Evolutionary conservation across 176 grass and related monocot genomes (phyloP).

Genomic region (Calamus simplicifolius): DNA sequence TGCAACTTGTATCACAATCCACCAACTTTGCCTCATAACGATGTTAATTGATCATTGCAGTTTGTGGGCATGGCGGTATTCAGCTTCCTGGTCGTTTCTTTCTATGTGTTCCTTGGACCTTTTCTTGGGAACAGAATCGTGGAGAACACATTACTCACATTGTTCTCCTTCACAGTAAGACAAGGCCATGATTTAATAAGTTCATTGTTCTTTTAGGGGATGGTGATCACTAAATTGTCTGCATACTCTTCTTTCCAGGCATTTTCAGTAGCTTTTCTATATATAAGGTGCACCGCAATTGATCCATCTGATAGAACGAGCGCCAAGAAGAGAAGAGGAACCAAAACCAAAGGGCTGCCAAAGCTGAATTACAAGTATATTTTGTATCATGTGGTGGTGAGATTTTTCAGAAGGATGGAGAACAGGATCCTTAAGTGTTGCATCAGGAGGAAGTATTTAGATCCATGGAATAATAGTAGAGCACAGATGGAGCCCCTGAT

Average conservation of each 20-base stretch:
- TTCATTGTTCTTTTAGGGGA: too few relatives aligned
- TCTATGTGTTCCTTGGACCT: slow-evolving; percentile 75
- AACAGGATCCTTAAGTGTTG: slow-evolving; percentile 44
- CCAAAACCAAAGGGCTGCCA: slow-evolving; percentile 34
- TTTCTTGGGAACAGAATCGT: slow-evolving; percentile 49
- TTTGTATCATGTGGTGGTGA: slow-evolving; percentile 45
- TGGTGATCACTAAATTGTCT: not conserved
- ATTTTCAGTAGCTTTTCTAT: slow-evolving; percentile 39
- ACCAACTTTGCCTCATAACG: not conserved
- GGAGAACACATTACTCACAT: slow-evolving; percentile 40
- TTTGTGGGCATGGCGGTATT: slow-evolving; percentile 57
- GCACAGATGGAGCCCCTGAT: slow-evolving; percentile 79
- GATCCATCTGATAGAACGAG: slow-evolving; percentile 71
- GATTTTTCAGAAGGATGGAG: slow-evolving; percentile 51
- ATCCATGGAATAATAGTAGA: slow-evolving; percentile 67
- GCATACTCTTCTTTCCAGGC: slow-evolving; percentile 23
- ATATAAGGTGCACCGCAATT: slow-evolving; percentile 65
- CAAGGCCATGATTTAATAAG: too few relatives aligned
- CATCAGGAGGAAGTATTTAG: slow-evolving; percentile 80
- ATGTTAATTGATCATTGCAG: slow-evolving; percentile 26
- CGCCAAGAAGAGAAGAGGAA: slow-evolving; percentile 42
- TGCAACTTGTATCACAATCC: too few relatives aligned
- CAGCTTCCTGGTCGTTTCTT: slow-evolving; percentile 47
- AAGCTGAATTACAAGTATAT: slow-evolving; percentile 76
- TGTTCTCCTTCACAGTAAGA: slow-evolving; percentile 68